These are phyloP conservation scores for Penicillium sp. DNA, from an alignment of 2,329 filamentous ascomycete genomes.

Conservation along the genomic window DNA sequence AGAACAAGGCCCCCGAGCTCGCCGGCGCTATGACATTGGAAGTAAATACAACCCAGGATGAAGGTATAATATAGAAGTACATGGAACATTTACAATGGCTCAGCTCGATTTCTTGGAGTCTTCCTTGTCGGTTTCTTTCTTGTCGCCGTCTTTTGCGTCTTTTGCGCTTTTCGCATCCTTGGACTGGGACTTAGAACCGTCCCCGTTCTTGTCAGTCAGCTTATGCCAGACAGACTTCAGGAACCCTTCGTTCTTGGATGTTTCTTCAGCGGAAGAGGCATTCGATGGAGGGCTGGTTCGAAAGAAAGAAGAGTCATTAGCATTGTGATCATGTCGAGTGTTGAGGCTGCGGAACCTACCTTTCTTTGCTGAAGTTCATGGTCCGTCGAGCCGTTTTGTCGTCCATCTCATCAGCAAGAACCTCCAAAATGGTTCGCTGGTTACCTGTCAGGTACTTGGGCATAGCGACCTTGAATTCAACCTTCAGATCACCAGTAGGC, in stretches of 20 bases:
- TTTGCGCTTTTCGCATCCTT: conserved; percentile 31
- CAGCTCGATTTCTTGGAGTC: conserved; percentile 47
- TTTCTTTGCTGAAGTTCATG: conserved; percentile 74
- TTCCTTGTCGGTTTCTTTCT: conserved; percentile 29
- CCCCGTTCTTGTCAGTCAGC: conserved; percentile 66
- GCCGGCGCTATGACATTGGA: conserved; percentile 44
- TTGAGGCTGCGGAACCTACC: conserved; percentile 48
- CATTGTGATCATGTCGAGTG: not conserved
- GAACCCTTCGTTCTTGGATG: conserved; percentile 84
- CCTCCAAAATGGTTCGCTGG: conserved; percentile 90
- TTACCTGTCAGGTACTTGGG: conserved; percentile 91
- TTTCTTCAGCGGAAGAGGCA: conserved; percentile 36
- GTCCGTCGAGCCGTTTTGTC: conserved; percentile 90
- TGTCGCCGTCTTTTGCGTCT: conserved; percentile 22
- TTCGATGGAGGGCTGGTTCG: conserved; percentile 26
- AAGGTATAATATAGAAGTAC: conserved; percentile 30
- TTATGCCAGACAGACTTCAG: conserved; percentile 93
- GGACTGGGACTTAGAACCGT: conserved; percentile 34
- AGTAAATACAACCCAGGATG: conserved; percentile 35
- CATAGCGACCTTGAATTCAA: conserved; percentile 95
- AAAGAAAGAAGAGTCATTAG: too few relatives aligned
- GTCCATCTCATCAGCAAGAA: conserved; percentile 93
- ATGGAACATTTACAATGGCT: conserved; percentile 28
- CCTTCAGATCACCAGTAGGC: conserved; percentile 78
- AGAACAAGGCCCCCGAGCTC: conserved; percentile 34